A percentile compares a stretch with the other conserved stretches of the same genome.
Conservation (phyloP, 2,329 filamentous ascomycete genomes). For the Aureobasidium sp. region DNA sequence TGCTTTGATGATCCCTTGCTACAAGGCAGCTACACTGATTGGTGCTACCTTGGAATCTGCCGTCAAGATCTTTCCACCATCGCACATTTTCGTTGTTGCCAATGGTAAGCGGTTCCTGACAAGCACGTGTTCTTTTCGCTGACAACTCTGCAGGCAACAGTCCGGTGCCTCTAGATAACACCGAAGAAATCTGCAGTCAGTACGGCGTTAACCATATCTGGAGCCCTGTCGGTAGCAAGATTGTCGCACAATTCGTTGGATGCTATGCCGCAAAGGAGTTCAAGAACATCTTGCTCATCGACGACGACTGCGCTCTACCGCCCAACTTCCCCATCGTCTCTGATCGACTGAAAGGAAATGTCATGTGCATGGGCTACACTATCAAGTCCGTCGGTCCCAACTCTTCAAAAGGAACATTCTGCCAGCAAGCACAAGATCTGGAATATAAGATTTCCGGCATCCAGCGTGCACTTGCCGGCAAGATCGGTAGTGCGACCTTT, state of each 20-base stretch:
- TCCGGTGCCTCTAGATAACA: constrained; percentile 51
- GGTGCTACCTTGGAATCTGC: constrained; percentile 49
- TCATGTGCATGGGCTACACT: constrained; percentile 56
- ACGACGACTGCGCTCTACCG: constrained; percentile 56
- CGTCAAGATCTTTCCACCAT: constrained; percentile 50
- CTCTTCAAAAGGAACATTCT: constrained; percentile 28
- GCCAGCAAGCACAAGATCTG: constrained; percentile 50
- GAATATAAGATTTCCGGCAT: constrained; percentile 59
- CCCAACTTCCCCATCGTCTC: constrained; percentile 54
- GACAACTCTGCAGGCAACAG: constrained; percentile 37
- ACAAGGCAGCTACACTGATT: constrained; percentile 50
- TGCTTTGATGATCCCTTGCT: constrained; percentile 53
- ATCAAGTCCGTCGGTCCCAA: constrained; percentile 43
- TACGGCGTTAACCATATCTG: constrained; percentile 57
- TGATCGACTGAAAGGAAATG: constrained; percentile 44
- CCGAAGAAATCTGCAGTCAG: constrained; percentile 49
- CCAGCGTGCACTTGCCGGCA: constrained; percentile 49
- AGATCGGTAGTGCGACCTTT: constrained; percentile 53
- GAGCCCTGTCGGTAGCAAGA: constrained; percentile 55
- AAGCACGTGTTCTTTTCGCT: not conserved
- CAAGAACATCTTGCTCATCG: constrained; percentile 54
- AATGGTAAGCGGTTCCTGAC: constrained; percentile 39
- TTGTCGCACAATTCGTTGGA: constrained; percentile 57
- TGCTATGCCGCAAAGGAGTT: constrained; percentile 52
- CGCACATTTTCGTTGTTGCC: constrained; percentile 54